Evolutionary conservation across 106 monocot species (phyloP), one percentile per base, ranked within the genome.

Genomic region (Alisma plantagoaquatica): DNA sequence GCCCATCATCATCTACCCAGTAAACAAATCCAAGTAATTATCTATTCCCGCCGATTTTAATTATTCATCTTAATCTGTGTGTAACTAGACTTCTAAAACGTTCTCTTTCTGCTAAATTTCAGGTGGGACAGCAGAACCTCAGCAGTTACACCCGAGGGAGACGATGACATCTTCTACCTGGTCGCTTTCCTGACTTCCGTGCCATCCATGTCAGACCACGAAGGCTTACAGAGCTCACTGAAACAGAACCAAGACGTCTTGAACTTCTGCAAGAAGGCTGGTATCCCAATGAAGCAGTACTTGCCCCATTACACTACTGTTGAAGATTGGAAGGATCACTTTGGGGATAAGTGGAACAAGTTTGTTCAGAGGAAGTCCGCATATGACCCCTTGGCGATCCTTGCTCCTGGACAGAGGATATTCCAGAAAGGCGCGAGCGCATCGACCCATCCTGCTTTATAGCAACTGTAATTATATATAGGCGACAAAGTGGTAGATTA

Each of bases 331-430:
- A 79, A 41, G 58, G 29, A 51, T 29, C 92, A 92, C 58, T 92
- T 76, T 63, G 92, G 82, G 4, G 18, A 38, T 10, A 64, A 55
- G 54, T 92, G 92, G 92, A 71, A 77, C 51, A 60, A 2, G 26
- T 78, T 92, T 57, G 49, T 50, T 7, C 72, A 46, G 31, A 76
- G 78, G 41, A 92, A 92, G 46, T 45, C 17, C 27, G 51, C 29
- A 2, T 92, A 82, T 53, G 92, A 92, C 65, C 92, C 86, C 33
- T 51, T 92, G 46, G 79, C 71, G 41, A 79, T 92, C 35, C 76
- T 92, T 24, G 82, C 92, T 6, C 92, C 92, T 14, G 86, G 86
- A 32, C 92, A 92, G 21, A 76, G 74, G 54, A 86, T 92, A 35
- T 92, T 92, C 48, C 67, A 70, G n/a, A 92, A 77, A 59, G 50